Evolutionary conservation across 345 rosid species (phyloP).

Genomic region (Lumnitzera racemosa): DNA sequence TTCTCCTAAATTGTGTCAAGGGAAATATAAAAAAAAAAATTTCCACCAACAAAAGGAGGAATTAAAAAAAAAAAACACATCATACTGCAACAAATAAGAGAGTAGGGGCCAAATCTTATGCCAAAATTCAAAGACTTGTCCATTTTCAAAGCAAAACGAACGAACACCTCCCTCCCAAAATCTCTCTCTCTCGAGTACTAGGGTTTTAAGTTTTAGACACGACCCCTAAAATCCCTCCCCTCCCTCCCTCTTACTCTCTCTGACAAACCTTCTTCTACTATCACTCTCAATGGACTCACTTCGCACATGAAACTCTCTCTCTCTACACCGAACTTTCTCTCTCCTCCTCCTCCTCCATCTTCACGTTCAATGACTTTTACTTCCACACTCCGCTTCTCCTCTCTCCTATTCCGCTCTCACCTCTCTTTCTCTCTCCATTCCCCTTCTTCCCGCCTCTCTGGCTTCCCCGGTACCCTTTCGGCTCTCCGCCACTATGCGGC

Average conservation of each 20-base stretch:
- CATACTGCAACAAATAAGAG: no score
- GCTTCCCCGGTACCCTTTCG: slow-evolving; percentile 23
- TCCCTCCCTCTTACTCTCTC: neutral
- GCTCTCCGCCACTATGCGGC: slow-evolving; percentile 34
- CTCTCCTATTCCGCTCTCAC: slow-evolving; percentile 40
- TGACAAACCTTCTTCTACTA: neutral
- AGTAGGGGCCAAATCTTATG: no score
- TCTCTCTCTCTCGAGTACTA: neutral
- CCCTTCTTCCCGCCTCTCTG: slow-evolving; percentile 9
- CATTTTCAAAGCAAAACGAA: no score
- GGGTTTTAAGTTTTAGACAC: slow-evolving; percentile 5
- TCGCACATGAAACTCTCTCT: slow-evolving; percentile 25
- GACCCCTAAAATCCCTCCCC: neutral
- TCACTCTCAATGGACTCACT: slow-evolving; percentile 13
- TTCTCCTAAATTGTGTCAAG: no score
- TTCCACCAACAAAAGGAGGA: no score
- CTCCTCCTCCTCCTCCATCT: slow-evolving; percentile 18
- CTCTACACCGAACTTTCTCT: slow-evolving; percentile 13
- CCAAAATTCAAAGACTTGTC: neutral
- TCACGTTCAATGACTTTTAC: slow-evolving; percentile 42
- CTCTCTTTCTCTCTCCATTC: neutral
- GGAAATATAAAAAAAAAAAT: no score
- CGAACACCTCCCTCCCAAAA: slow-evolving; percentile 2
- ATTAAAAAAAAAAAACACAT: no score
- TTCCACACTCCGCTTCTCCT: slow-evolving; percentile 62